Percentiles rank a stretch among this genome's conserved stretches.
Evolutionary conservation across 768 basidiomycete species (phyloP).

Genomic region (Mycena kentingensis): DNA sequence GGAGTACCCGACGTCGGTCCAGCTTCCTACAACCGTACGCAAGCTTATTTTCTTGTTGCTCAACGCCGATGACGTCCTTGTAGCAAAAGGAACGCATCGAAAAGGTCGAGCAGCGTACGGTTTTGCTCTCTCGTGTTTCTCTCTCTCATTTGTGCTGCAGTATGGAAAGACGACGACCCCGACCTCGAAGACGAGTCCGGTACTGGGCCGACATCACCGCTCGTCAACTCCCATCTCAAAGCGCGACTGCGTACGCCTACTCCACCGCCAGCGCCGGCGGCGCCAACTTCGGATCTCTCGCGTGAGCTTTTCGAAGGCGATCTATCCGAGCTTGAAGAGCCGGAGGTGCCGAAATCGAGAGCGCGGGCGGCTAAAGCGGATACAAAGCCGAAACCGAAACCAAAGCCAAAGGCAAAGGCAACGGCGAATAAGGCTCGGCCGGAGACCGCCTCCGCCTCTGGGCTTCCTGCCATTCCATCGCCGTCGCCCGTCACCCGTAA

Average conservation of each 20-base stretch:
- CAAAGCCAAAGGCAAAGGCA: constrained; percentile 13
- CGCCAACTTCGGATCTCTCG: neutral
- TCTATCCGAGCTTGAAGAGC: neutral
- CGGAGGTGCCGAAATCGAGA: neutral
- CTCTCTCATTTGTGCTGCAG: neutral
- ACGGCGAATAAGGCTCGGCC: constrained; percentile 18
- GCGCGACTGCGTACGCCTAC: neutral
- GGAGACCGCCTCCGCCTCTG: constrained; percentile 11
- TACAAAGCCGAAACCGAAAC: constrained; percentile 5
- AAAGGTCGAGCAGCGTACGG: constrained; percentile 17
- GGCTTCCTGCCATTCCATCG: too few species aligned
- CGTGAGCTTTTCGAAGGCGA: too few species aligned
- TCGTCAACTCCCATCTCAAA: neutral
- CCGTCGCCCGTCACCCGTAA: too few species aligned
- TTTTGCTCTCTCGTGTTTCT: neutral
- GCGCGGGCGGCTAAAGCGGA: constrained; percentile 29
- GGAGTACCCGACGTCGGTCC: constrained; percentile 3
- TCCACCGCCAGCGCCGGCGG: neutral
- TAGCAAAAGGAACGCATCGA: constrained; percentile 11
- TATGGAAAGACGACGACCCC: neutral
- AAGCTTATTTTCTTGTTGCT: neutral
- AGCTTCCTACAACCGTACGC: constrained; percentile 18
- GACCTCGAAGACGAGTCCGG: neutral
- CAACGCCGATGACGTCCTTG: neutral
- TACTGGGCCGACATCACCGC: neutral